Evolutionary conservation across 1,284 basidiomycete species (phyloP), one percentile per base, ranked within the genome.

Genomic region (Apiotrichum akiyoshidainum): DNA sequence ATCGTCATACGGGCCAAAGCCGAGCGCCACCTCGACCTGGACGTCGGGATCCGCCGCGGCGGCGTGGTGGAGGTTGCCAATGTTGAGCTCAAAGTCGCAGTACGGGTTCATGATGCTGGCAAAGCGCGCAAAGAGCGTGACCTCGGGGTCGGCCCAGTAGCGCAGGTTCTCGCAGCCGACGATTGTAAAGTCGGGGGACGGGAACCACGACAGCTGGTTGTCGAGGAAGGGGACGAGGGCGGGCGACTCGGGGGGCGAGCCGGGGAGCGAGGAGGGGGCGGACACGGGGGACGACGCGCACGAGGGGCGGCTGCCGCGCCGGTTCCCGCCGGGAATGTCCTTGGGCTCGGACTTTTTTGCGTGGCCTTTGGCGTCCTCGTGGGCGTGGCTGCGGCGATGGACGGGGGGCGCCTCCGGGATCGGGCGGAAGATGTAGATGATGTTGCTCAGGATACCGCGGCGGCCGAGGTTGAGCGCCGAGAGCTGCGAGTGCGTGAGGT

Each of bases 61-160:
- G 2, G n/a, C 12, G 5, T 14, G 19, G 19, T 26, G 34, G 4
- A 17, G 12, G 34, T 40, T 9, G 13, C 14, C 19, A 12, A 22
- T 19, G 35, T 5, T 17, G 21, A 50, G 4, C 33, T 50, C 48
- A n/a, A 37, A 26, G 48, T 50, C 48, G 48, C 48, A 37, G 48
- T 50, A 50, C 19, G 34, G 17, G 48, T 50, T 50, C 48, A 50
- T 50, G 48, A 50, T 40, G 48, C 48, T 50, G 8, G 48, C 48
- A 26, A 50, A 50, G 19, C 48, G 48, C 3, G 48, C 48, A 26
- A 50, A 50, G 11, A 50, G 48, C 5, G 48, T 50, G 19, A 35
- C 21, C 48, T 50, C 48, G 19, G 48, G 48, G 35, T 50, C 48
- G 21, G 34, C 48, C 48, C 48, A 50, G 48, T 50, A 50, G 5